These are phyloP conservation scores for Vitis cinerea DNA, from an alignment of 164 flowering plant genomes.

Conservation along the genomic window DNA sequence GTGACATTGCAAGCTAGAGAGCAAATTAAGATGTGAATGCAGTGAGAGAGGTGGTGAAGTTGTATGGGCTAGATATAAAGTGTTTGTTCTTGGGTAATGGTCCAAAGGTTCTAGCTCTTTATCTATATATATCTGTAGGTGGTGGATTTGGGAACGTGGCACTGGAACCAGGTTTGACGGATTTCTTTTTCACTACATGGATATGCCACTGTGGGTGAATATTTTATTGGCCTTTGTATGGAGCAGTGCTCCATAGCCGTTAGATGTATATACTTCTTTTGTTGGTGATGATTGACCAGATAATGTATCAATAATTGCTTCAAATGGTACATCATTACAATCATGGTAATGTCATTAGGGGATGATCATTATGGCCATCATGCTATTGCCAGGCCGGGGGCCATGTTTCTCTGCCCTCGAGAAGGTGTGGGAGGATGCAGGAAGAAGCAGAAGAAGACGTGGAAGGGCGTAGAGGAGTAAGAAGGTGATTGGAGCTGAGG, in stretches of 20 bases:
- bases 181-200: not conserved
- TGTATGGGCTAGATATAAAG: not conserved
- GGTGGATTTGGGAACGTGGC: no score
- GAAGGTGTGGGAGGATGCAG: not conserved
- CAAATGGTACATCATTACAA: not conserved
- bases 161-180: no score
- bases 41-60: not conserved
- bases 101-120: no score
- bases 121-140: no score
- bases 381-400: not conserved
- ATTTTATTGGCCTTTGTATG: not conserved
- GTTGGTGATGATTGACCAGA: not conserved
- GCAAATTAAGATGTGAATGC: not conserved
- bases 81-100: not conserved
- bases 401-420: not conserved
- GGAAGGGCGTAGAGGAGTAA: no score
- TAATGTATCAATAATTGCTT: conserved; percentile 17
- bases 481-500: no score
- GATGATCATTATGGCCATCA: not conserved
- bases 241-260: not conserved
- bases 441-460: no score
- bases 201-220: not conserved
- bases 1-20: conserved; percentile 6
- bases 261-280: not conserved
- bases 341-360: not conserved